phyloP scores from a whole-genome alignment of 2,329 filamentous ascomycete species.

The Aplosporella prunicola region DNA sequence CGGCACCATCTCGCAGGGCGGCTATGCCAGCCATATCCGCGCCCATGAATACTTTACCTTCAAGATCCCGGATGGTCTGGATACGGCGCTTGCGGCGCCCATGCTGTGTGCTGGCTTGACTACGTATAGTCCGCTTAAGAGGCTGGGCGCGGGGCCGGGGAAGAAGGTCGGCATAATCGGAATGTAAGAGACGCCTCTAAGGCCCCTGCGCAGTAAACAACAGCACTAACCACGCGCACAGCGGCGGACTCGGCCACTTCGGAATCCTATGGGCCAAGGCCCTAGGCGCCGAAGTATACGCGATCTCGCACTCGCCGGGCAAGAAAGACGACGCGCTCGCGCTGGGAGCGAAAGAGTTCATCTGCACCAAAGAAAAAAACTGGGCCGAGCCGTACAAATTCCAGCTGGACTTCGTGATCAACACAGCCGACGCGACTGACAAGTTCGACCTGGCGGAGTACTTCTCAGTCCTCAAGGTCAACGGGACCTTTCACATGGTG shows the following conservation, averaged over 20 bases:
- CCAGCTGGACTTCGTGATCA: conserved; percentile 68
- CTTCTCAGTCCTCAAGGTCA: conserved; percentile 70
- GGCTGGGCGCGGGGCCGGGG: conserved; percentile 65
- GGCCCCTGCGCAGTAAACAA: too few relatives aligned
- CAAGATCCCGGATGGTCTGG: conserved; percentile 66
- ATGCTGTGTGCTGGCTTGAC: conserved; percentile 84
- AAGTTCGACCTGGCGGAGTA: conserved; percentile 63
- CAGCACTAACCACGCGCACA: conserved; percentile 15
- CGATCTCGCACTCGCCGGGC: conserved; percentile 48
- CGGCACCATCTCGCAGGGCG: conserved; percentile 57
- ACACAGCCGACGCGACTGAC: conserved; percentile 59
- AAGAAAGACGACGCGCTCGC: conserved; percentile 53
- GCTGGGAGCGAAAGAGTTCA: conserved; percentile 53
- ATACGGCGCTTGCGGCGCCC: conserved; percentile 53
- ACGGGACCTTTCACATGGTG: conserved; percentile 70
- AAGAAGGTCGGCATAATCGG: conserved; percentile 72
- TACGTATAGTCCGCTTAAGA: conserved; percentile 65
- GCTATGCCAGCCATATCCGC: conserved; percentile 59
- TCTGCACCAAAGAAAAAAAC: conserved; percentile 47
- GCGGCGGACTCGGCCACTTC: conserved; percentile 59
- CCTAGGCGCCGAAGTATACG: conserved; percentile 52
- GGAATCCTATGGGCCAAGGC: conserved; percentile 56
- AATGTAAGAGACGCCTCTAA: conserved; percentile 32
- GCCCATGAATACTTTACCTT: conserved; percentile 68
- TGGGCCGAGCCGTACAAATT: conserved; percentile 48